Conservation (phyloP, 1,284 basidiomycete species). For the Termitomyces sp. region DNA sequence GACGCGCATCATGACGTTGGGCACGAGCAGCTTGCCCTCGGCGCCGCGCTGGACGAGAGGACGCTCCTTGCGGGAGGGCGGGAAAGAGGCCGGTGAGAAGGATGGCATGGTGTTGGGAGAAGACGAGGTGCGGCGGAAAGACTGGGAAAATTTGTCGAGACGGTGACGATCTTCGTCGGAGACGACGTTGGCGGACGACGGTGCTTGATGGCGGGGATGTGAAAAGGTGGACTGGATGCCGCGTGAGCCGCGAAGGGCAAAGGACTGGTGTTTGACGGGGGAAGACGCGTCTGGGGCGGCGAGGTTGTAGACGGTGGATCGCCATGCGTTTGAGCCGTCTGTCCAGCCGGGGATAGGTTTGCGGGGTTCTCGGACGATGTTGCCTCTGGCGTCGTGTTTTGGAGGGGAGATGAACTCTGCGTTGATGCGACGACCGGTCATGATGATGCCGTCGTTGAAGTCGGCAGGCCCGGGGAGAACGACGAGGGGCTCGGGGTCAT, state of each 20-base stretch:
- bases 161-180: slow-evolving; percentile 41
- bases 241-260: slow-evolving; percentile 39
- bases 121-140: slow-evolving; percentile 45
- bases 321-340: slow-evolving; percentile 61
- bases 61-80: slow-evolving; percentile 37
- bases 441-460: slow-evolving; percentile 50
- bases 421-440: slow-evolving; percentile 62
- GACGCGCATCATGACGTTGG: slow-evolving; percentile 54
- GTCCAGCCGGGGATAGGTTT: slow-evolving; percentile 61
- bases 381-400: slow-evolving; percentile 25
- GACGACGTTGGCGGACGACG: slow-evolving; percentile 21
- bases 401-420: slow-evolving; percentile 40
- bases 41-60: slow-evolving; percentile 50
- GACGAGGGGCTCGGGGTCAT: slow-evolving; percentile 18
- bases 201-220: slow-evolving; percentile 19
- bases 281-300: slow-evolving; percentile 22
- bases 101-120: slow-evolving; percentile 17
- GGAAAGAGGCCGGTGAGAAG: slow-evolving; percentile 25
- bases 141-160: slow-evolving; percentile 48
- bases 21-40: slow-evolving; percentile 62
- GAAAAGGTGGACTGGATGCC: slow-evolving; percentile 46
- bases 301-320: slow-evolving; percentile 48
- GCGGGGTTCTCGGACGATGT: slow-evolving; percentile 31
- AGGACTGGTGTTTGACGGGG: slow-evolving; percentile 34
- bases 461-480: slow-evolving; percentile 24